Evolutionary conservation across 192 early-diverging fungal species (phyloP).

Genomic region (Coemansia sp.): DNA sequence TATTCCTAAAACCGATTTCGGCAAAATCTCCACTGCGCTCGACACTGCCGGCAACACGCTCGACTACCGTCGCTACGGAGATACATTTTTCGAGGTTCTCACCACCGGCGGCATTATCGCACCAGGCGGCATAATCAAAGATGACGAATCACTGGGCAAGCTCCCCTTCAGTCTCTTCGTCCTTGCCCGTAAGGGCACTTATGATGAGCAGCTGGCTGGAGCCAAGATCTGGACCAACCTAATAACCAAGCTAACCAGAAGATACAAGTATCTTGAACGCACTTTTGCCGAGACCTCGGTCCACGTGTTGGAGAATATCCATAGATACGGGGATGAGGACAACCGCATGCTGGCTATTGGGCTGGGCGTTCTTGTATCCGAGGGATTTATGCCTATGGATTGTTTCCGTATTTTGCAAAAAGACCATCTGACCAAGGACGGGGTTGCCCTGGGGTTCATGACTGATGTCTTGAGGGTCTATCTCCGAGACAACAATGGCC

Average conservation of each 20-base stretch:
- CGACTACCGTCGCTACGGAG: slow-evolving; percentile 95
- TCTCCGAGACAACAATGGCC: slow-evolving; percentile 73
- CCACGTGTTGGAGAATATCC: slow-evolving; percentile 86
- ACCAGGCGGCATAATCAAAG: slow-evolving; percentile 45
- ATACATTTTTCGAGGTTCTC: slow-evolving; percentile 91
- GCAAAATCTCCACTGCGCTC: slow-evolving; percentile 72
- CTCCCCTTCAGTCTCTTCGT: slow-evolving; percentile 75
- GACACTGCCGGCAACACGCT: slow-evolving; percentile 84
- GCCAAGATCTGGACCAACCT: slow-evolving; percentile 81
- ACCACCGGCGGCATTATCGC: slow-evolving; percentile 89
- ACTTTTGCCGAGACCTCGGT: slow-evolving; percentile 81
- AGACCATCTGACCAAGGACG: slow-evolving; percentile 95
- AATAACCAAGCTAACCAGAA: slow-evolving; percentile 86
- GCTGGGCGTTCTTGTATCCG: slow-evolving; percentile 72
- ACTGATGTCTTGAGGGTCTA: slow-evolving; percentile 82
- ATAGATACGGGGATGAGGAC: slow-evolving; percentile 82
- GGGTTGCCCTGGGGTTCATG: slow-evolving; percentile 78
- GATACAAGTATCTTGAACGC: slow-evolving; percentile 92
- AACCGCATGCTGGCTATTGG: slow-evolving; percentile 78
- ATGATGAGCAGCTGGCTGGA: slow-evolving; percentile 62
- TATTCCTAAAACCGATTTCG: slow-evolving; percentile 62
- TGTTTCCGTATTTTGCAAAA: slow-evolving; percentile 80
- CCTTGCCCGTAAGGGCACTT: slow-evolving; percentile 62
- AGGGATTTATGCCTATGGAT: slow-evolving; percentile 67
- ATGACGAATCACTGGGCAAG: slow-evolving; percentile 73